These are phyloP conservation scores for Pezicula neosporulosa DNA, from an alignment of 2,329 filamentous ascomycete genomes.

Conservation along the genomic window DNA sequence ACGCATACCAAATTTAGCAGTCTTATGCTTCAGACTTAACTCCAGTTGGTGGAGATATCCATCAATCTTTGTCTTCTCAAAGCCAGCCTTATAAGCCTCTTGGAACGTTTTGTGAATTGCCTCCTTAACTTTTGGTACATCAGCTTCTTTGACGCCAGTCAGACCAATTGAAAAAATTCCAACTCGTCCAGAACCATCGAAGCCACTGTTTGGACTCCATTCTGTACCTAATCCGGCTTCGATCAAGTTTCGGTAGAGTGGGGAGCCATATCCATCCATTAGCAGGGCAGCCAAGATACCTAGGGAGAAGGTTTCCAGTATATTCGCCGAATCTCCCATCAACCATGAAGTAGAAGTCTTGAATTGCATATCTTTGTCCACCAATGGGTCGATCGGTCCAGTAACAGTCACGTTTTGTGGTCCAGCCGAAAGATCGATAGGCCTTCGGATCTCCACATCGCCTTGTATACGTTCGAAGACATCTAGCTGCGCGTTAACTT, in stretches of 20 bases:
- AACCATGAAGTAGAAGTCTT: conserved; percentile 96
- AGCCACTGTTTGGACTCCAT: conserved; percentile 92
- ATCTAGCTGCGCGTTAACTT: conserved; percentile 71
- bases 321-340: conserved; percentile 75
- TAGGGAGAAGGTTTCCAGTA: conserved; percentile 85
- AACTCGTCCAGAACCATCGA: conserved; percentile 72
- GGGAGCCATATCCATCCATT: conserved; percentile 93
- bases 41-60: conserved; percentile 93
- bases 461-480: conserved; percentile 68
- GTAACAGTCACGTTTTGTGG: conserved; percentile 67
- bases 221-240: conserved; percentile 88
- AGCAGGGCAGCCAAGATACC: conserved; percentile 79
- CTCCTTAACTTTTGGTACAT: conserved; percentile 73
- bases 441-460: conserved; percentile 71
- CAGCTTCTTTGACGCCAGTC: conserved; percentile 79
- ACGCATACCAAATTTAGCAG: conserved; percentile 88
- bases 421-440: conserved; percentile 66
- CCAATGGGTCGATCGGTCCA: conserved; percentile 83
- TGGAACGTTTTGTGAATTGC: conserved; percentile 70
- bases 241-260: conserved; percentile 83
- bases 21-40: conserved; percentile 92
- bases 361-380: conserved; percentile 80
- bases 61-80: conserved; percentile 86
- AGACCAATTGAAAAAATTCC: conserved; percentile 89
- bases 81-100: conserved; percentile 70